Conservation (phyloP, 2,329 filamentous ascomycete species). For the Arthrobotrys entomopaga region DNA sequence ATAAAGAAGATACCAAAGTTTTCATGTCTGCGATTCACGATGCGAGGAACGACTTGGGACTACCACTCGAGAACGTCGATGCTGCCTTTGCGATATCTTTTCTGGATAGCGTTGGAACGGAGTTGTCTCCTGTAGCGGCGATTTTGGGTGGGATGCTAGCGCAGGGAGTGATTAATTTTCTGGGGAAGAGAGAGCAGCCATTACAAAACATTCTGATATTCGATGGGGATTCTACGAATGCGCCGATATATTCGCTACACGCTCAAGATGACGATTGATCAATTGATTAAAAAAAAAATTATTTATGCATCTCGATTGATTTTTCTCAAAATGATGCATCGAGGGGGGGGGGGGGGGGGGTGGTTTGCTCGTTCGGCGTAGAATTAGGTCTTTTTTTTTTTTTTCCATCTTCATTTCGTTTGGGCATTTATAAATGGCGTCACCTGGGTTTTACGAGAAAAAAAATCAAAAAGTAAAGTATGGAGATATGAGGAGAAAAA, state of each 20-base stretch:
- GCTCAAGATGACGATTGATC: conserved; percentile 66
- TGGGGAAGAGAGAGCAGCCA: conserved; percentile 89
- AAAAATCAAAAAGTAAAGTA: no score
- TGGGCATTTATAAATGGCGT: no score
- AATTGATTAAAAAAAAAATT: no score
- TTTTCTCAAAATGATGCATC: no score
- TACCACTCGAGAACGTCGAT: conserved; percentile 68
- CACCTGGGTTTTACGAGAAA: no score
- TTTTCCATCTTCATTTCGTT: no score
- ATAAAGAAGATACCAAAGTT: conserved; percentile 72
- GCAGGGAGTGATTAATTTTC: conserved; percentile 96
- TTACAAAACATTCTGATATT: conserved; percentile 95
- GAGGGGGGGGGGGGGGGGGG: no score
- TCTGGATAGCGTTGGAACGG: conserved; percentile 83
- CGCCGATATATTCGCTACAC: conserved; percentile 82
- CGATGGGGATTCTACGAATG: conserved; percentile 82
- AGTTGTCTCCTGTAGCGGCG: conserved; percentile 86
- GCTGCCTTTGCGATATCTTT: conserved; percentile 66
- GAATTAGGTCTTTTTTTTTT: no score
- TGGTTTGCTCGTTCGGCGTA: no score
- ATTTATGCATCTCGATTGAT: no score
- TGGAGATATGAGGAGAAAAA: no score
- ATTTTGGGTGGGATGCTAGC: conserved; percentile 90
- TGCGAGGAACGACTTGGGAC: conserved; percentile 78
- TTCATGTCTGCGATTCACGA: conserved; percentile 83